Base-by-base conservation (phyloP, 73 alveolate genomes). In the Blepharisma japonicum region DNA sequence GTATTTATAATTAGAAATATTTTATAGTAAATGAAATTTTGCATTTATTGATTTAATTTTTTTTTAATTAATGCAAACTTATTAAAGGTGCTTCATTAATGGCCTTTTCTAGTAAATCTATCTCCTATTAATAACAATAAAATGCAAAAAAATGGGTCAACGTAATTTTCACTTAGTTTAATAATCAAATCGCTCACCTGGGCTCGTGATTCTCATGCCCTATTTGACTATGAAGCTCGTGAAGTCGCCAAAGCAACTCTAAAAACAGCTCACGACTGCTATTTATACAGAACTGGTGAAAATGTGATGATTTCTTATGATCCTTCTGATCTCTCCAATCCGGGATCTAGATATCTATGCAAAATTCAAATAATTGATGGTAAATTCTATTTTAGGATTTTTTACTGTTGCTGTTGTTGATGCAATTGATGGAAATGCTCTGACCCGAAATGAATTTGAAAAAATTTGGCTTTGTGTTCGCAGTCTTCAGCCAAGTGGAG, bases 181-280 rank as follows among this genome's bases (percentile, higher is more conserved):
- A 61, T 39, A 18, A 11, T 25, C n/a, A 61, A 61, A 61, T 14
- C 23, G 47, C 88, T 68, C 39, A 89, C 93, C 38, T 89, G 96
- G 96, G 45, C 84, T 18, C 50, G 92, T 71, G 93, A 89, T 72
- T 89, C 96, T 11, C 89, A 83, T 71, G 96, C 87, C 6, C 79
- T 89, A 6, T 86, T 86, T 66, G 96, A 89, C 68, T 89, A 89
- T 56, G 96, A 89, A 50, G 79, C 91, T 46, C 49, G 88, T 21
- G 86, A 89, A 61, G 55, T 89, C 6, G 48, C 87, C 11, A 89
- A 84, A 83, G 56, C 67, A 45, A 77, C 88, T 8, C 68, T 89
- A 84, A 86, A 81, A 53, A 46, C 88, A 2, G 56, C n/a, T 45
- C 20, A 47, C n/a, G 78, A 86, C 20, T 42, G 88, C 48, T 68